Evolutionary conservation across 192 early-diverging fungal genomes (phyloP).

Genomic region (Paraglomus occultum): DNA sequence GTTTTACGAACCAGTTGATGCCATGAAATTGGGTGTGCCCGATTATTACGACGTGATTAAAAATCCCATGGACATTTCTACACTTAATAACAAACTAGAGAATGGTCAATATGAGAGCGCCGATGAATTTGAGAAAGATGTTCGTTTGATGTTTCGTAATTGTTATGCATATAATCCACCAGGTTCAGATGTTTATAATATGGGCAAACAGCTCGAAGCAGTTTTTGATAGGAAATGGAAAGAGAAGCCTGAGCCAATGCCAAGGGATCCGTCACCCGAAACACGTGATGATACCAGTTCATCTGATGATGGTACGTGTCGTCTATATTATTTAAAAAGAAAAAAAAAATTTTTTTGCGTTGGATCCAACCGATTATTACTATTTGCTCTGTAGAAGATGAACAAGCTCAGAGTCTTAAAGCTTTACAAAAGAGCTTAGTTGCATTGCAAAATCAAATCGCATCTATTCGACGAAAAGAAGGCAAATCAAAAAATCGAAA

Average conservation of each 20-base stretch:
- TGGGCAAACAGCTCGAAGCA: slow-evolving; percentile 60
- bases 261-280: background rate
- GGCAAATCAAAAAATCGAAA: slow-evolving; percentile 34
- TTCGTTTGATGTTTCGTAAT: slow-evolving; percentile 69
- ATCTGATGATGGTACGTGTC: background rate
- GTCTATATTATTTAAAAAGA: background rate
- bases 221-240: slow-evolving; percentile 70
- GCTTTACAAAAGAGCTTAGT: slow-evolving; percentile 16
- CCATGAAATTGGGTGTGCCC: slow-evolving; percentile 77
- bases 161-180: slow-evolving; percentile 74
- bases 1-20: slow-evolving; percentile 86
- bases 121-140: slow-evolving; percentile 64
- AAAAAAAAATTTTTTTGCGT: background rate
- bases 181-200: slow-evolving; percentile 55
- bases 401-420: background rate
- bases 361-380: background rate
- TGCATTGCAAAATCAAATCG: slow-evolving; percentile 13
- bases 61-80: slow-evolving; percentile 77
- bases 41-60: slow-evolving; percentile 81
- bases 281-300: background rate
- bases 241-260: slow-evolving; percentile 32
- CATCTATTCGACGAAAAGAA: background rate
- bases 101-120: slow-evolving; percentile 54
- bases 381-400: background rate
- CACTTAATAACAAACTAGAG: slow-evolving; percentile 63